These are phyloP conservation scores for Rosa persica DNA, from an alignment of 306 rosid genomes.

Conservation along the genomic window DNA sequence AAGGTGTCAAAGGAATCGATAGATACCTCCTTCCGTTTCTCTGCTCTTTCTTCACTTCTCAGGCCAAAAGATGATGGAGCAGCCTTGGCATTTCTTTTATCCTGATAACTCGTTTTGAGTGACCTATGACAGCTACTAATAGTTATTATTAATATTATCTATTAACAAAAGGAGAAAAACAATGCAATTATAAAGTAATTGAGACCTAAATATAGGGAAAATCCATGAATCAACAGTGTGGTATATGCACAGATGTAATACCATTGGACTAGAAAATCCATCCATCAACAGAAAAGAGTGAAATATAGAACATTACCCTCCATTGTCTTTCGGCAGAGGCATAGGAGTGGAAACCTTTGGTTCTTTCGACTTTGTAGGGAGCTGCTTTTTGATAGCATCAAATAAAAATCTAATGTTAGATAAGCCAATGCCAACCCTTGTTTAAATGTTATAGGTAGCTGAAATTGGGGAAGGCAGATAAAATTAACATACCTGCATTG, in stretches of 20 bases:
- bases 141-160: not conserved
- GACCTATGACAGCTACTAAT: constrained; percentile 40
- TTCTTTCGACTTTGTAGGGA: constrained; percentile 49
- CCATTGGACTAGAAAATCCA: constrained; percentile 17
- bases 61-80: constrained; percentile 37
- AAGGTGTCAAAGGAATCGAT: constrained; percentile 5
- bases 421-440: not conserved
- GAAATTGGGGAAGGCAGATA: not conserved
- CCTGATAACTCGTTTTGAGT: constrained; percentile 42
- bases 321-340: constrained; percentile 56
- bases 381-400: constrained; percentile 37
- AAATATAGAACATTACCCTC: constrained; percentile 49
- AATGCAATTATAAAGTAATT: not conserved
- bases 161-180: not conserved
- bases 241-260: not conserved
- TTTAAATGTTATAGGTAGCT: constrained; percentile 5
- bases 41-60: constrained; percentile 47
- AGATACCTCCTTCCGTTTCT: constrained; percentile 61
- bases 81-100: constrained; percentile 48
- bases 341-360: constrained; percentile 51
- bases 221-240: not conserved
- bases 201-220: not conserved
- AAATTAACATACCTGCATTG: constrained; percentile 52
- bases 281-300: not conserved
- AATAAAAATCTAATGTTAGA: constrained; percentile 15